Evolutionary conservation across 2,329 filamentous ascomycete species (phyloP).

Genomic region (Fusarium ambrosium): DNA sequence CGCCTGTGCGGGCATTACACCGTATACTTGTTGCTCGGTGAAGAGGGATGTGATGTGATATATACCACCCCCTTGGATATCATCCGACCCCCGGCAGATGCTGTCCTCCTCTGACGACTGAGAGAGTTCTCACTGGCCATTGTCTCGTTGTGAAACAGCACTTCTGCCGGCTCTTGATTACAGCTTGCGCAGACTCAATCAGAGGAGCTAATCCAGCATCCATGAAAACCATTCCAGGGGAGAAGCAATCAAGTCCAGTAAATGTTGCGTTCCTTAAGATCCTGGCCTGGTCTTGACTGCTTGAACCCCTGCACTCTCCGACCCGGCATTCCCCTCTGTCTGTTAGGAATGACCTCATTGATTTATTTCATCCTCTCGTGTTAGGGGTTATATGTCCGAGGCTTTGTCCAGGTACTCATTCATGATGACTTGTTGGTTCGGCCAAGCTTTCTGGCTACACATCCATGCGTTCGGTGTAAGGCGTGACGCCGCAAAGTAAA

Average conservation of each 20-base stretch:
- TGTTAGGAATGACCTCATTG: constrained; percentile 24
- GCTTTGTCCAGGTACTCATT: background rate
- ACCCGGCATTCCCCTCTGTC: background rate
- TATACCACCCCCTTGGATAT: constrained; percentile 1
- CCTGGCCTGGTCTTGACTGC: background rate
- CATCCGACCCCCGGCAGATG: background rate
- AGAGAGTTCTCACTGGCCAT: constrained; percentile 15
- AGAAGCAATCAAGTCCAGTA: background rate
- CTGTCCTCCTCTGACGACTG: background rate
- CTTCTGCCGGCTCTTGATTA: background rate
- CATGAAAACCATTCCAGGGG: background rate
- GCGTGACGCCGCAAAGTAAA: background rate
- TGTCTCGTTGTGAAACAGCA: background rate
- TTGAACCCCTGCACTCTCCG: background rate
- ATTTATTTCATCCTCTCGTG: constrained; percentile 8
- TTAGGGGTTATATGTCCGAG: background rate
- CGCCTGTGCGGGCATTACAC: constrained; percentile 6
- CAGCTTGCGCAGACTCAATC: background rate
- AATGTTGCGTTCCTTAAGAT: background rate
- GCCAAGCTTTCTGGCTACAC: background rate
- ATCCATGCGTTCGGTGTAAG: background rate
- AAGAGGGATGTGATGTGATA: background rate
- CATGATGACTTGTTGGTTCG: background rate
- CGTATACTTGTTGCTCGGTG: background rate
- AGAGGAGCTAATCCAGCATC: background rate